Conservation (phyloP, 2,329 filamentous ascomycete genomes). For the Diaporthe amygdali region DNA sequence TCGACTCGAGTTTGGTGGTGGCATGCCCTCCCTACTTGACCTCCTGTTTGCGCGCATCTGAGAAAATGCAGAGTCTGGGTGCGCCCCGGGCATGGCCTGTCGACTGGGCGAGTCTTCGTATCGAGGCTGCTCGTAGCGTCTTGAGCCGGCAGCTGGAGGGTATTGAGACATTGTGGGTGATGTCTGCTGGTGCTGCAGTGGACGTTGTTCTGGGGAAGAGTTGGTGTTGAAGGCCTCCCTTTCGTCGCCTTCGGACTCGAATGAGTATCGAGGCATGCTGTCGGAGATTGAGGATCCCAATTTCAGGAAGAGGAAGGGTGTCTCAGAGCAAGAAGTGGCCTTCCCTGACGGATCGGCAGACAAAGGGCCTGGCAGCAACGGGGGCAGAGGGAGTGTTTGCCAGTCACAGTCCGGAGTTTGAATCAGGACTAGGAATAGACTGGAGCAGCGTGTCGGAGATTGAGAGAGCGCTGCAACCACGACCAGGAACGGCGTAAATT, state of each 20-base stretch:
- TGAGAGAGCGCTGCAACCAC: slow-evolving; percentile 11
- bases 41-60: slow-evolving; percentile 41
- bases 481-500: slow-evolving; percentile 5
- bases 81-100: slow-evolving; percentile 32
- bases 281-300: slow-evolving; percentile 5
- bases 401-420: background rate
- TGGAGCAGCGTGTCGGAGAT: slow-evolving; percentile 15
- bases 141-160: slow-evolving; percentile 7
- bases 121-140: slow-evolving; percentile 10
- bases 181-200: slow-evolving; percentile 10
- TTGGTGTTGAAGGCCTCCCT: slow-evolving; percentile 26
- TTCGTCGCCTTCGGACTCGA: slow-evolving; percentile 30
- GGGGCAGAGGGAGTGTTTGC: background rate
- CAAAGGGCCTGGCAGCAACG: background rate
- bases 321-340: background rate
- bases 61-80: slow-evolving; percentile 44
- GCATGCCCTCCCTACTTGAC: slow-evolving; percentile 33
- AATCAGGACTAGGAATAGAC: slow-evolving; percentile 12
- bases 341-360: background rate
- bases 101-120: slow-evolving; percentile 15
- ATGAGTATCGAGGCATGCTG: slow-evolving; percentile 30
- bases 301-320: background rate
- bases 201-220: background rate
- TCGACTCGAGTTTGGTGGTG: slow-evolving; percentile 24
- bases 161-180: slow-evolving; percentile 11